phyloP scores from a whole-genome alignment of 2,329 filamentous ascomycete genomes.

The Colletotrichum graminicola region DNA sequence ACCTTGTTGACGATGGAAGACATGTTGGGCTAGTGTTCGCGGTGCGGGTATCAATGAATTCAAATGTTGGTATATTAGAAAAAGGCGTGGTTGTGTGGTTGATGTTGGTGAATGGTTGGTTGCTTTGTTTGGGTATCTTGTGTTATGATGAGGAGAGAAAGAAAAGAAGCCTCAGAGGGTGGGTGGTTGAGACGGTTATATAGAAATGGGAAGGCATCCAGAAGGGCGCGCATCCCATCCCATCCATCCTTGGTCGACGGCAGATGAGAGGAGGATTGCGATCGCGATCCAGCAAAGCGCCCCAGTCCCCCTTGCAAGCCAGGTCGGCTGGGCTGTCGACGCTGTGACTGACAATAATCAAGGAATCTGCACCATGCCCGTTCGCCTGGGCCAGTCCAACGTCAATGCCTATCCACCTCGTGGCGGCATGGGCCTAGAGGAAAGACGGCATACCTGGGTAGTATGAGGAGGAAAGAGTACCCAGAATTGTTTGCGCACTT shows the following conservation, averaged over 20 bases:
- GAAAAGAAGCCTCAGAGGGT: neutral
- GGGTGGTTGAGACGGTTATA: constrained; percentile 40
- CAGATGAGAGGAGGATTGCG: constrained; percentile 3
- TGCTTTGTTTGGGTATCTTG: constrained; percentile 38
- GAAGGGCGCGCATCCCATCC: constrained; percentile 13
- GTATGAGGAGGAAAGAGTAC: neutral
- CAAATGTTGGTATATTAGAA: constrained; percentile 1
- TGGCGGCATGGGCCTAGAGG: constrained; percentile 32
- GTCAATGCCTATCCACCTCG: constrained; percentile 6
- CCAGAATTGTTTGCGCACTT: constrained; percentile 17
- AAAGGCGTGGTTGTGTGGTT: constrained; percentile 2
- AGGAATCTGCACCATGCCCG: constrained; percentile 32
- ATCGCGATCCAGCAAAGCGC: constrained; percentile 24
- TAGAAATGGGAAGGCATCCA: constrained; percentile 22
- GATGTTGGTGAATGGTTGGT: constrained; percentile 28
- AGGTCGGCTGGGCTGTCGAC: constrained; percentile 1
- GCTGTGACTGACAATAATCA: constrained; percentile 32
- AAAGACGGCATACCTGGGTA: neutral
- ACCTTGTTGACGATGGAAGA: constrained; percentile 70
- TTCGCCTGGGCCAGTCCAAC: constrained; percentile 1
- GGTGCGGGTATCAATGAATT: constrained; percentile 38
- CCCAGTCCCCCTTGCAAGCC: neutral
- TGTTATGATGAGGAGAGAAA: constrained; percentile 41
- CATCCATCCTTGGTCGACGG: neutral
- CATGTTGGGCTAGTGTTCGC: constrained; percentile 57